Base-by-base conservation (phyloP, 371 early-diverging fungal genomes). In the Mucor mucedo region DNA sequence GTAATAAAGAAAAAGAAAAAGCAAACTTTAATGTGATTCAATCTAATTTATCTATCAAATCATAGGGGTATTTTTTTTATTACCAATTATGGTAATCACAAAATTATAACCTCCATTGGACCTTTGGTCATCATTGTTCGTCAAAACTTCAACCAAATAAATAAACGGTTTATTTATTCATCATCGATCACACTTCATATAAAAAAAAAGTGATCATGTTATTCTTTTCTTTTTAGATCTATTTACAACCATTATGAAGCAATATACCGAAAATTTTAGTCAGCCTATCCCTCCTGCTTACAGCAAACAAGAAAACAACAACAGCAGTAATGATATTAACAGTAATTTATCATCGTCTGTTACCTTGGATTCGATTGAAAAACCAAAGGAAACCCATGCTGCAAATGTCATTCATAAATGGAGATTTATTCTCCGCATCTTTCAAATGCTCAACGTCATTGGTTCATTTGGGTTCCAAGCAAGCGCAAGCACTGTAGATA, bases 381-480 rank as follows among this genome's bases (percentile, higher is more conserved):
- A 35, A 35, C 35, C 8, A 35, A 8, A 6, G 8, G 35, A 35
- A 35, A 8, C 35, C 35, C 35, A 35, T 35, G 35, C 35, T 35
- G 6, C 35, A 4, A 35, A 35, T 4, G 35, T 35, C 35, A 35
- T 8, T 8, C 4, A 35, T 4, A 55, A 41, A 40, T 56, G 50
- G 38, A 28, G 16, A 8, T 41, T 33, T 40, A 40, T 38, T 49
- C 49, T 40, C 56, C 30, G 49, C 27, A 29, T 63, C 16, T 29
- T 45, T 10, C 58, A 57, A 47, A 9, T 57, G 16, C 28, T 54
- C 35, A 33, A 35, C 52, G 60, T 68, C 14, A 47, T 73, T 32
- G 76, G 73, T 14, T 67, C 73, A n/a, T 76, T 72, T 63, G 73
- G 68, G 10, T 76, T 76, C 53, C 70, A 70, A 56, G 68, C 70